Conservation (phyloP, 768 basidiomycete species). For the Infundibulicybe gibba region DNA sequence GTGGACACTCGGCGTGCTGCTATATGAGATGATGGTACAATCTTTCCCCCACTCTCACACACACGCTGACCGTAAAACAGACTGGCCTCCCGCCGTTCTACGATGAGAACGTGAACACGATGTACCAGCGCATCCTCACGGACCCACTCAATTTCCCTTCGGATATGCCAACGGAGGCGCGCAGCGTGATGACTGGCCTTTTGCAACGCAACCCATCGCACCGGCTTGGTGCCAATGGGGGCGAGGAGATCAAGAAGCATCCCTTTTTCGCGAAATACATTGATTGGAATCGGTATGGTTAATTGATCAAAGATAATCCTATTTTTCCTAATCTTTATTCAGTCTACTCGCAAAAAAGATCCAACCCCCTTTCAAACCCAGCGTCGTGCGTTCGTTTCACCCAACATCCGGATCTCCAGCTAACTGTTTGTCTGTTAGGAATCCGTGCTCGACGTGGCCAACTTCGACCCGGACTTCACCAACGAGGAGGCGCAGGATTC, state of each 20-base stretch:
- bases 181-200: slow-evolving; percentile 83
- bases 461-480: slow-evolving; percentile 98
- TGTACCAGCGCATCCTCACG: slow-evolving; percentile 93
- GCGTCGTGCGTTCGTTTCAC: slow-evolving; percentile 62
- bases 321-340: slow-evolving; percentile 2
- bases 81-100: slow-evolving; percentile 98
- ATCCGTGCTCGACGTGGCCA: slow-evolving; percentile 90
- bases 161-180: slow-evolving; percentile 85
- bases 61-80: slow-evolving; percentile 30
- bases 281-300: slow-evolving; percentile 76
- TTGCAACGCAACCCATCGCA: slow-evolving; percentile 84
- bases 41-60: slow-evolving; percentile 5
- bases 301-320: not conserved
- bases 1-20: slow-evolving; percentile 96
- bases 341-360: slow-evolving; percentile 91
- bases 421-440: slow-evolving; percentile 41
- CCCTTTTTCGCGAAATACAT: slow-evolving; percentile 94
- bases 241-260: slow-evolving; percentile 94
- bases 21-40: slow-evolving; percentile 94
- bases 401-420: not conserved
- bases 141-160: slow-evolving; percentile 92
- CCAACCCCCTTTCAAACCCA: slow-evolving; percentile 96
- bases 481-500: slow-evolving; percentile 94
- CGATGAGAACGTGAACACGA: slow-evolving; percentile 97
- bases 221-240: slow-evolving; percentile 89